Percentiles rank a stretch among this genome's conserved stretches.
phyloP scores from a whole-genome alignment of 2,329 filamentous ascomycete genomes.

The Lasiodiplodia hormozganensis region DNA sequence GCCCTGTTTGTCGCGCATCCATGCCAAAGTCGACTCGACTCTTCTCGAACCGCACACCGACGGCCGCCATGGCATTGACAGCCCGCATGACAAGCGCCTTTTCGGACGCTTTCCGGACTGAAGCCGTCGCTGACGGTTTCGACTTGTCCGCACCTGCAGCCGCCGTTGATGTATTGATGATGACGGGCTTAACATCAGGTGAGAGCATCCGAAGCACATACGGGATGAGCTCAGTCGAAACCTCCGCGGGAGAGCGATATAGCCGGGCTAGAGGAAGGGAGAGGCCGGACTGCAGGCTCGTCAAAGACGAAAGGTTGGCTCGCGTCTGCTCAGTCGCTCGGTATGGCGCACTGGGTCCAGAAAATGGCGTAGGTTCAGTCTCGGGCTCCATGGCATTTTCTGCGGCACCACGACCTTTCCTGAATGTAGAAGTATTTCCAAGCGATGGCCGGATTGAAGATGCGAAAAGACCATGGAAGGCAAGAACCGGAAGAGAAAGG shows the following conservation, averaged over 20 bases:
- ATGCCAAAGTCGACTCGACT: slow-evolving; percentile 75
- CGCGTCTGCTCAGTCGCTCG: slow-evolving; percentile 81
- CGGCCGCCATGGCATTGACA: slow-evolving; percentile 80
- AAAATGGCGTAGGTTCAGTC: slow-evolving; percentile 67
- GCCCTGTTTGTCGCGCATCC: slow-evolving; percentile 51
- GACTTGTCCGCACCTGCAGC: slow-evolving; percentile 41
- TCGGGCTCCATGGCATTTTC: slow-evolving; percentile 43
- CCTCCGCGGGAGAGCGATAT: slow-evolving; percentile 79
- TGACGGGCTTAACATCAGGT: slow-evolving; percentile 88
- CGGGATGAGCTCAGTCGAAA: slow-evolving; percentile 83
- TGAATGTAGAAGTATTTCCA: slow-evolving; percentile 44
- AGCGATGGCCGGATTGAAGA: slow-evolving; percentile 61
- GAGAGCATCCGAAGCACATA: slow-evolving; percentile 84
- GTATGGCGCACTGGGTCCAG: slow-evolving; percentile 82
- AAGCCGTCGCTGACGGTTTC: slow-evolving; percentile 67
- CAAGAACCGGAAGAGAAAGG: slow-evolving; percentile 82
- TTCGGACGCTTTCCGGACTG: slow-evolving; percentile 86
- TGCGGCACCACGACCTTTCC: slow-evolving; percentile 1
- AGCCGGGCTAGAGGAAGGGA: slow-evolving; percentile 74
- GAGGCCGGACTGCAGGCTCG: slow-evolving; percentile 74
- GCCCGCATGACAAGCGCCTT: slow-evolving; percentile 80
- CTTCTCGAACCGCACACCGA: slow-evolving; percentile 81
- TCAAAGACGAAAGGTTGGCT: slow-evolving; percentile 75
- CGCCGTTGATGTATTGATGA: slow-evolving; percentile 75
- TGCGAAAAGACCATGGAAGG: slow-evolving; percentile 91